Evolutionary conservation across 1,284 basidiomycete species (phyloP).

Genomic region (Tilletia horrida): DNA sequence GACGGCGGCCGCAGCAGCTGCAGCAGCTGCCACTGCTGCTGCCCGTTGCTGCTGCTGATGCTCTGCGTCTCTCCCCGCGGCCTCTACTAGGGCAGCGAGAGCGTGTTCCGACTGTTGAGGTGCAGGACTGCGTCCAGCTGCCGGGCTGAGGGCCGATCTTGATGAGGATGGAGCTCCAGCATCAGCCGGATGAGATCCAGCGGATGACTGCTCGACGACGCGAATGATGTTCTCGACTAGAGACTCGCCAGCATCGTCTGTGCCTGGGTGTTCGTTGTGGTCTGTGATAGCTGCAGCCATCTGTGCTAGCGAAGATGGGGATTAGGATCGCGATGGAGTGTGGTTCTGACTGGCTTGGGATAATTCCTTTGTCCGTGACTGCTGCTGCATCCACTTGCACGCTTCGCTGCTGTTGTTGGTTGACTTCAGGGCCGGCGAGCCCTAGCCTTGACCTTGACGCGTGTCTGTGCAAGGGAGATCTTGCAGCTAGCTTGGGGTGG

Average conservation of each 20-base stretch:
- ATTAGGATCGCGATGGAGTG: too few relatives aligned
- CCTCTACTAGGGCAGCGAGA: conserved; percentile 9
- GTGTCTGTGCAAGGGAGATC: too few relatives aligned
- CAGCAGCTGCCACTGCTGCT: too few relatives aligned
- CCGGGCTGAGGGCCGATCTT: neutral
- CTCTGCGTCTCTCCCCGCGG: neutral
- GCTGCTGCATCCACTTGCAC: too few relatives aligned
- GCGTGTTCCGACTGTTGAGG: conserved; percentile 7
- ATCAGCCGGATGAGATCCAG: neutral
- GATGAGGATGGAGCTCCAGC: neutral
- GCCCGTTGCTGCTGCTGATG: neutral
- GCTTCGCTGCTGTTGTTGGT: too few relatives aligned
- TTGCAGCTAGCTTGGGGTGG: too few relatives aligned
- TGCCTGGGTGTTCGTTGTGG: neutral
- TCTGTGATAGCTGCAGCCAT: neutral
- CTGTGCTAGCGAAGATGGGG: neutral
- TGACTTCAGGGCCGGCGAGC: too few relatives aligned
- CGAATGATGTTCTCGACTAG: conserved; percentile 16
- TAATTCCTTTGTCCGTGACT: too few relatives aligned
- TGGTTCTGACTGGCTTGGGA: too few relatives aligned
- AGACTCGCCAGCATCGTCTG: neutral
- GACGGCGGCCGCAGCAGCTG: too few relatives aligned
- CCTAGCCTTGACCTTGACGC: too few relatives aligned
- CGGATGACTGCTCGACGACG: conserved; percentile 15
- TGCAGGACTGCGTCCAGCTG: too few relatives aligned